phyloP scores from a whole-genome alignment of 148 eudicot genomes.

The Vaccinium vitisidaea region DNA sequence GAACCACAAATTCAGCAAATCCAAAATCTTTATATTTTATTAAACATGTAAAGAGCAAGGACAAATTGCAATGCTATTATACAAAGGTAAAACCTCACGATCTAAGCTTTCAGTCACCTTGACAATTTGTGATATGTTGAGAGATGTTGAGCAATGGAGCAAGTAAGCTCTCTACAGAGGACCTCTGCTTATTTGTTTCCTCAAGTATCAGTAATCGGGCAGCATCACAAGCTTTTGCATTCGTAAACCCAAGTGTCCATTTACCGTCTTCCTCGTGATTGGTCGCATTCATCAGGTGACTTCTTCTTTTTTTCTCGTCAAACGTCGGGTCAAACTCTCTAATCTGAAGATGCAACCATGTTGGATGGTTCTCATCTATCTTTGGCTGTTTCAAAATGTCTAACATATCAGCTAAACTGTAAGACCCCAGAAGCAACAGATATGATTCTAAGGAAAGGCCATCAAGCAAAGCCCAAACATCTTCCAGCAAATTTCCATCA shows the following conservation, averaged over 20 bases:
- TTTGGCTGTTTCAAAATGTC: slow-evolving; percentile 32
- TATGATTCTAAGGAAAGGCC: background rate
- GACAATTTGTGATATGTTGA: slow-evolving; percentile 23
- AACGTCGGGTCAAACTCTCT: slow-evolving; percentile 38
- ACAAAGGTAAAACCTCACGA: slow-evolving; percentile 2
- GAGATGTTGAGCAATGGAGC: slow-evolving; percentile 39
- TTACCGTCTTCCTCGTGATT: slow-evolving; percentile 34
- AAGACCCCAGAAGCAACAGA: slow-evolving; percentile 5
- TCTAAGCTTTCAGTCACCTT: slow-evolving; percentile 29
- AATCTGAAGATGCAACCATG: slow-evolving; percentile 50
- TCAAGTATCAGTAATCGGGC: slow-evolving; percentile 38
- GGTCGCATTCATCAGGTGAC: slow-evolving; percentile 17
- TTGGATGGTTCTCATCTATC: slow-evolving; percentile 37
- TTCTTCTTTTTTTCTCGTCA: slow-evolving; percentile 22
- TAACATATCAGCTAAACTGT: background rate
- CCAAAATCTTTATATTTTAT: too few relatives aligned
- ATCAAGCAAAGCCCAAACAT: background rate
- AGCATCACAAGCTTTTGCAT: slow-evolving; percentile 40
- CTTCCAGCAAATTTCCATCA: slow-evolving; percentile 3
- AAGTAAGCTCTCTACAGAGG: slow-evolving; percentile 40
- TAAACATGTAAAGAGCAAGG: slow-evolving; percentile 1
- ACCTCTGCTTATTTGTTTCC: slow-evolving; percentile 50
- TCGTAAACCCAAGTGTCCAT: slow-evolving; percentile 55
- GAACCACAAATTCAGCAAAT: too few relatives aligned
- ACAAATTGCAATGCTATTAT: background rate